Percentiles rank a stretch among this genome's conserved stretches.
Evolutionary conservation across 1,284 basidiomycete species (phyloP).

Genomic region (Puccinia hordei): DNA sequence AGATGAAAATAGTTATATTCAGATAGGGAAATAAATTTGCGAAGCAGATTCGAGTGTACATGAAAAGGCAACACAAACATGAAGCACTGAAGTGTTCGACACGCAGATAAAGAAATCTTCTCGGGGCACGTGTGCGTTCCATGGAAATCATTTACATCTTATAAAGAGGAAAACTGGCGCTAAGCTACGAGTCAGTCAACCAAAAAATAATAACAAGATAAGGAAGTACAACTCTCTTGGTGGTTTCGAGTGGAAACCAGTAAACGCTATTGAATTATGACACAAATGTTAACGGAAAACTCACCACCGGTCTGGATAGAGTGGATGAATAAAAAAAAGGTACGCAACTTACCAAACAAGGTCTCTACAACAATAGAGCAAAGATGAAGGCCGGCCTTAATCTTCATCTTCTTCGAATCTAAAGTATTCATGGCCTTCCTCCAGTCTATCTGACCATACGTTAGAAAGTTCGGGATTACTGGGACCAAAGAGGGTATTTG

Average conservation of each 20-base stretch:
- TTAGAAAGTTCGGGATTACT: slow-evolving; percentile 33
- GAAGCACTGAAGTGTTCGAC: no score
- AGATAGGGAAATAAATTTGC: no score
- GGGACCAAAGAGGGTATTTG: not conserved
- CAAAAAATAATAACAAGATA: not conserved
- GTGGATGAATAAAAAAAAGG: not conserved
- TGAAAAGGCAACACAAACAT: no score
- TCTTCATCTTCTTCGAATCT: slow-evolving; percentile 44
- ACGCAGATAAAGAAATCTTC: no score
- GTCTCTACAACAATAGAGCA: no score
- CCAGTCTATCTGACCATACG: slow-evolving; percentile 46
- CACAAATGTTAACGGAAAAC: not conserved
- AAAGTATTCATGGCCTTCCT: slow-evolving; percentile 36
- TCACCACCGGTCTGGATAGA: not conserved
- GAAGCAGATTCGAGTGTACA: no score
- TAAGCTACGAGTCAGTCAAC: not conserved
- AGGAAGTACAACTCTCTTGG: not conserved
- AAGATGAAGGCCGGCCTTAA: not conserved
- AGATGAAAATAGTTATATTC: no score
- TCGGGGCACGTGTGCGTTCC: not conserved
- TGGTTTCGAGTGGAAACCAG: not conserved
- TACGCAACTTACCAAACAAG: not conserved
- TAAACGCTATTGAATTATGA: not conserved
- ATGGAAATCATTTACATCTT: not conserved
- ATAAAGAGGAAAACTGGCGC: not conserved